Evolutionary conservation across 768 basidiomycete species (phyloP).

Genomic region (Podaxis pistillaris): DNA sequence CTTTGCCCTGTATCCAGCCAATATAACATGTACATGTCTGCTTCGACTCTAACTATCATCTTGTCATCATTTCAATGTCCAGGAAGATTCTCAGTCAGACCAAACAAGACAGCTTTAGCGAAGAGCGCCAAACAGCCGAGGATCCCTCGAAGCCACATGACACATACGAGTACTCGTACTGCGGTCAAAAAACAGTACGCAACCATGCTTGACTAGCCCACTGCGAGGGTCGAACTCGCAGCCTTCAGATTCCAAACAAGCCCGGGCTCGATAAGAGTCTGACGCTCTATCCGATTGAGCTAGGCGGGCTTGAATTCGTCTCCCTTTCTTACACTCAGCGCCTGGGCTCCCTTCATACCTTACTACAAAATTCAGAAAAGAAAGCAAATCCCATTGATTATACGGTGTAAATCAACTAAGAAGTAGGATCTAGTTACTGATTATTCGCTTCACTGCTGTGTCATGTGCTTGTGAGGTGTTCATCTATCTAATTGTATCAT

Average conservation of each 20-base stretch:
- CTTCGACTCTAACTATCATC: too few relatives aligned
- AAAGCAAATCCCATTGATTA: background rate
- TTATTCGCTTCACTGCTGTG: background rate
- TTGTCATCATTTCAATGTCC: too few relatives aligned
- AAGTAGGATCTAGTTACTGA: background rate
- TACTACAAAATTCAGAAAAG: background rate
- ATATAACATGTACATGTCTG: too few relatives aligned
- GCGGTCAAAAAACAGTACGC: too few relatives aligned
- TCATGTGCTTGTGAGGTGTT: background rate
- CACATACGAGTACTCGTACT: too few relatives aligned
- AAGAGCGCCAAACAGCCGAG: too few relatives aligned
- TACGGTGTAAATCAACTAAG: background rate
- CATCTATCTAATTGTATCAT: background rate
- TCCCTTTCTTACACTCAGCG: background rate
- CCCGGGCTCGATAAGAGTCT: conserved; percentile 33
- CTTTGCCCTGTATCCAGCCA: too few relatives aligned
- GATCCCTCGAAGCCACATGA: too few relatives aligned
- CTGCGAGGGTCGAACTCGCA: conserved; percentile 86
- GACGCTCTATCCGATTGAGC: conserved; percentile 69
- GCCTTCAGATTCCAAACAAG: conserved; percentile 34
- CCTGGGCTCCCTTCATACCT: background rate
- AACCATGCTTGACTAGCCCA: conserved; percentile 48
- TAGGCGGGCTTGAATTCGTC: conserved; percentile 41
- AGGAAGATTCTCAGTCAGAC: too few relatives aligned
- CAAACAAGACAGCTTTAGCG: too few relatives aligned